These are phyloP conservation scores for Lodderomyces beijingensis DNA, from an alignment of 1,139 yeast genomes.

Conservation along the genomic window DNA sequence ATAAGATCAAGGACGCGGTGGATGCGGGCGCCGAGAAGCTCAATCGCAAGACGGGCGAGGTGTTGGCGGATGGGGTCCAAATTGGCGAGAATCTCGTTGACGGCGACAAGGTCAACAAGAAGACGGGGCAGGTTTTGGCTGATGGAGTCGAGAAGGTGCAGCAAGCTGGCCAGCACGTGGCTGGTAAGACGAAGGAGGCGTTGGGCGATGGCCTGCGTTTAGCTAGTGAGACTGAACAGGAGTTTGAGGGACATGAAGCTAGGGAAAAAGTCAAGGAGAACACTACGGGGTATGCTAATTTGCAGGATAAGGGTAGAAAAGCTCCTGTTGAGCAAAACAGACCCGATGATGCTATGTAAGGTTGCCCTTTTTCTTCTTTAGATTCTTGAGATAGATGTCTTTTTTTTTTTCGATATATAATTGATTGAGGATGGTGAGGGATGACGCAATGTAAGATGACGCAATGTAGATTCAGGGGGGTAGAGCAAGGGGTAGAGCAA, in stretches of 20 bases:
- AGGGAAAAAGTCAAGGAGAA: slow-evolving; percentile 16
- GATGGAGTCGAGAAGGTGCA: slow-evolving; percentile 20
- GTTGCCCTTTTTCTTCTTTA: background rate
- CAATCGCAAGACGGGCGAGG: slow-evolving; percentile 24
- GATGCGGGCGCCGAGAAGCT: slow-evolving; percentile 12
- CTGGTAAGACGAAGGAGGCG: slow-evolving; percentile 15
- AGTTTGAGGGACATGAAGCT: slow-evolving; percentile 4
- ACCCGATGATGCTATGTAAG: slow-evolving; percentile 37
- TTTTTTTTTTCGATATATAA: no score
- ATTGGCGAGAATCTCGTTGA: slow-evolving; percentile 18
- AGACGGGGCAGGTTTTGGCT: slow-evolving; percentile 25
- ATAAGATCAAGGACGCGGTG: slow-evolving; percentile 15
- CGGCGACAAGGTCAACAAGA: slow-evolving; percentile 17
- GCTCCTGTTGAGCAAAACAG: slow-evolving; percentile 41
- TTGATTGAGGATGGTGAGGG: no score
- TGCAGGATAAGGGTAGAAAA: slow-evolving; percentile 43
- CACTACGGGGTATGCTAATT: slow-evolving; percentile 30
- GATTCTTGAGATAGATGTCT: no score
- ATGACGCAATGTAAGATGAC: no score
- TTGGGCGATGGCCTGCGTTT: slow-evolving; percentile 1
- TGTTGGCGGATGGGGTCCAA: slow-evolving; percentile 26
- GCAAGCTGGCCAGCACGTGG: slow-evolving; percentile 20
- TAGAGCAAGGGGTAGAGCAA: no score
- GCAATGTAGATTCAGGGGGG: no score
- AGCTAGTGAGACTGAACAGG: slow-evolving; percentile 1